Evolutionary conservation across 192 early-diverging fungal genomes (phyloP).

Genomic region (Coemansia asiatica): DNA sequence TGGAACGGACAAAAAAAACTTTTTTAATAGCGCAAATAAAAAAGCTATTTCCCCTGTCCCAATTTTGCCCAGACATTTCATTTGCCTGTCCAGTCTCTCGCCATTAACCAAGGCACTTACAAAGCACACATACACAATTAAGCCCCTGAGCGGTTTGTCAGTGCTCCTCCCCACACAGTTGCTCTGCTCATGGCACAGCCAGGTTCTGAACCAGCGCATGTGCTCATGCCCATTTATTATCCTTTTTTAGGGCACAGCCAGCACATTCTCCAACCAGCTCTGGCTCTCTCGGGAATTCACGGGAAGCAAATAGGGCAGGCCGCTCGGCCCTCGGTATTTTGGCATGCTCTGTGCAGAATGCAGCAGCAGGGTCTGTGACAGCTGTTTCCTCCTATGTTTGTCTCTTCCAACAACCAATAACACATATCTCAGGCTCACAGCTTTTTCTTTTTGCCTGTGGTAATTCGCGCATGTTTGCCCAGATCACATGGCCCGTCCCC

Average conservation of each 20-base stretch:
- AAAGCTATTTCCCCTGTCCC: no score
- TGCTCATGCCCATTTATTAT: neutral
- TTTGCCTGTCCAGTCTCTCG: no score
- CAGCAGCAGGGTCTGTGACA: neutral
- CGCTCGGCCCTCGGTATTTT: neutral
- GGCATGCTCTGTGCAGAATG: neutral
- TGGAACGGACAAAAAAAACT: neutral
- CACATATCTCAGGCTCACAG: no score
- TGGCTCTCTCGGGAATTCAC: neutral
- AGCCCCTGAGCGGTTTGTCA: no score
- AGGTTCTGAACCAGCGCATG: neutral
- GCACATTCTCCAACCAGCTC: neutral
- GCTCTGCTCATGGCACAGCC: neutral
- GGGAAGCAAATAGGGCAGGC: neutral
- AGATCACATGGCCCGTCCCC: conserved; percentile 5
- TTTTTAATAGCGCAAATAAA: neutral
- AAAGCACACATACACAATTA: no score
- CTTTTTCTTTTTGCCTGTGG: no score
- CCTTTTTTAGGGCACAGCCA: neutral
- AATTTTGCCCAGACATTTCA: no score
- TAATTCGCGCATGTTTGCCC: neutral
- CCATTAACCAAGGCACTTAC: no score
- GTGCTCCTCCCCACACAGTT: no score
- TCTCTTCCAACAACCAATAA: neutral
- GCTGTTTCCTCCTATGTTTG: neutral